Evolutionary conservation across 1,284 basidiomycete genomes (phyloP).

Genomic region (Sutorius eximius): DNA sequence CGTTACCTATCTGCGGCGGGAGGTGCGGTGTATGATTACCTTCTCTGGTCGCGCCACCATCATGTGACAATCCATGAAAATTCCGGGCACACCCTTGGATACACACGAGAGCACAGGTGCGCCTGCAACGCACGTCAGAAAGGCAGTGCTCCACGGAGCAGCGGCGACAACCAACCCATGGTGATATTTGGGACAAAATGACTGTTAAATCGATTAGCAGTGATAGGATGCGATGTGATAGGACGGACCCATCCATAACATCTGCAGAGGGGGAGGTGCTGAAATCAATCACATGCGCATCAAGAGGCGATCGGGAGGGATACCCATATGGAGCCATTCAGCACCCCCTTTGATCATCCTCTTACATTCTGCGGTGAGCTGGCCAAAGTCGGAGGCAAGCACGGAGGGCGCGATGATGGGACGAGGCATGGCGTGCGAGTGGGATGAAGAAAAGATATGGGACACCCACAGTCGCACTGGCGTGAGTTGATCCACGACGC

Average conservation of each 20-base stretch:
- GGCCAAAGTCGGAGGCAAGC: slow-evolving; percentile 92
- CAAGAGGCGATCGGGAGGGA: slow-evolving; percentile 9
- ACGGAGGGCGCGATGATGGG: slow-evolving; percentile 91
- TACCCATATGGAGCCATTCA: slow-evolving; percentile 97
- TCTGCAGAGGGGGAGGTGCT: slow-evolving; percentile 47
- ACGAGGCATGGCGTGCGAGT: slow-evolving; percentile 59
- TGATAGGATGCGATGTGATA: not conserved
- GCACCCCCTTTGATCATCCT: slow-evolving; percentile 91
- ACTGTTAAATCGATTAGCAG: slow-evolving; percentile 42
- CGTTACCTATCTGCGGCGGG: not conserved
- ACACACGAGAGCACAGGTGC: slow-evolving; percentile 89
- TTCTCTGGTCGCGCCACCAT: slow-evolving; percentile 96
- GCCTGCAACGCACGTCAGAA: slow-evolving; percentile 48
- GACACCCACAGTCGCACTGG: slow-evolving; percentile 2
- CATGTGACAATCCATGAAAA: slow-evolving; percentile 99
- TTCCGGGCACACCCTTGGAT: slow-evolving; percentile 86
- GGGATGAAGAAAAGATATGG: slow-evolving; percentile 8
- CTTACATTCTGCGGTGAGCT: slow-evolving; percentile 88
- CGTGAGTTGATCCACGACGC: slow-evolving; percentile 25
- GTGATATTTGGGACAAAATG: slow-evolving; percentile 99
- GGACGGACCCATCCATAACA: slow-evolving; percentile 90
- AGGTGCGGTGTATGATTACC: slow-evolving; percentile 41
- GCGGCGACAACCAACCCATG: slow-evolving; percentile 62
- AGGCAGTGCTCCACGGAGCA: not conserved
- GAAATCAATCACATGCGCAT: slow-evolving; percentile 8